These are phyloP conservation scores for Yamadazyma conglobata DNA, from an alignment of 1,139 yeast genomes.

Conservation along the genomic window DNA sequence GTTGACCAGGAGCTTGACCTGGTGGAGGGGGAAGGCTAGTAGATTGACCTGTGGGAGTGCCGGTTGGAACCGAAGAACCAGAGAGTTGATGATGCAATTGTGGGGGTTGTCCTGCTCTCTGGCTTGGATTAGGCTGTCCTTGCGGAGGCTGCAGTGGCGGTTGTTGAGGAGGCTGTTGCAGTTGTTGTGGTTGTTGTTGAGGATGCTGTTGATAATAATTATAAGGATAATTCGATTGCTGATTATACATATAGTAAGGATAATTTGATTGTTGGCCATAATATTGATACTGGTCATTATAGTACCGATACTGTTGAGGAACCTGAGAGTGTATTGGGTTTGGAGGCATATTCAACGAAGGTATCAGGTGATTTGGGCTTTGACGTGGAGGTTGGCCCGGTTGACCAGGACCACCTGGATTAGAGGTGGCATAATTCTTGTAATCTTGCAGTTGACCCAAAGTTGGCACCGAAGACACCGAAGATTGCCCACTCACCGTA, in stretches of 20 bases:
- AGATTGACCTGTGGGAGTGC: not conserved
- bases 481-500: constrained; percentile 1
- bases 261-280: constrained; percentile 18
- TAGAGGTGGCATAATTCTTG: not conserved
- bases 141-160: constrained; percentile 10
- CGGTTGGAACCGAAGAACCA: not conserved
- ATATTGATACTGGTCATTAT: constrained; percentile 15
- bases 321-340: constrained; percentile 10
- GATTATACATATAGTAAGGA: constrained; percentile 18
- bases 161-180: constrained; percentile 9
- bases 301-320: constrained; percentile 13
- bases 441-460: not conserved
- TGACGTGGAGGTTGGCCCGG: not conserved
- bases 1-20: constrained; percentile 1
- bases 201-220: constrained; percentile 13
- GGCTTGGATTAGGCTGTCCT: constrained; percentile 9
- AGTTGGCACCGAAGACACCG: not conserved
- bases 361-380: constrained; percentile 12
- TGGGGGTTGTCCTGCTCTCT: not conserved
- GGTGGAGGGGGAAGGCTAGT: not conserved
- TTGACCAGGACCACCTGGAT: not conserved
- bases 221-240: constrained; percentile 16
- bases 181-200: constrained; percentile 12
- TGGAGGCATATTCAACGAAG: constrained; percentile 12
- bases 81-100: not conserved